Percentiles rank a stretch among this genome's conserved stretches.
These are phyloP conservation scores for Alternaria tenuissima DNA, from an alignment of 2,329 filamentous ascomycete genomes.

Conservation along the genomic window DNA sequence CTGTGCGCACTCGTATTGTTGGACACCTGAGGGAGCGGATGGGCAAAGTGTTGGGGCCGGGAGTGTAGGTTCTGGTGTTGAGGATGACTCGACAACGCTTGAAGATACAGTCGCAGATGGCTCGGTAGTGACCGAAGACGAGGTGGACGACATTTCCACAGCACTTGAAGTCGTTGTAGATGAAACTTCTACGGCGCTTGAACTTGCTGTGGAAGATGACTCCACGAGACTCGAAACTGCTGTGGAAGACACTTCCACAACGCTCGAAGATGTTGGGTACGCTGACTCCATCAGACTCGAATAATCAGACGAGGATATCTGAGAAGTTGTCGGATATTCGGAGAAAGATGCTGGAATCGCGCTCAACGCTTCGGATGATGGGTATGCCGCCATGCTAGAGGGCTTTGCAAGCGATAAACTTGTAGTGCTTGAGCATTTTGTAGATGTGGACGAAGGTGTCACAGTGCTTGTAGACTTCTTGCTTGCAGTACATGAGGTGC, in stretches of 20 bases:
- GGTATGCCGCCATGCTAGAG: neutral
- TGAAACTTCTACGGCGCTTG: neutral
- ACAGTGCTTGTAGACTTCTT: neutral
- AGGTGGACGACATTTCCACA: neutral
- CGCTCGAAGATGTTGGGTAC: neutral
- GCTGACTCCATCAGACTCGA: neutral
- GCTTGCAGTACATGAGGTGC: neutral
- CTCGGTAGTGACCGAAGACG: neutral
- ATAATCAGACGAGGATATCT: neutral
- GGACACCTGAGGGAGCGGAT: neutral
- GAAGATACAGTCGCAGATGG: accelerated
- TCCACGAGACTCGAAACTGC: neutral
- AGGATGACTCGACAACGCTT: neutral
- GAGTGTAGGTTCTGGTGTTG: neutral
- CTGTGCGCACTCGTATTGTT: slow-evolving; percentile 1
- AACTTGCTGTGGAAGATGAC: neutral
- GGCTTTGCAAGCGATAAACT: neutral
- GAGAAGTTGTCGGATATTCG: neutral
- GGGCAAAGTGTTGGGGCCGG: neutral
- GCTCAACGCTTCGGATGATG: neutral
- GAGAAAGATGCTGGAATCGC: neutral
- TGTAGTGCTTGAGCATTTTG: neutral
- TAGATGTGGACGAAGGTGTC: neutral
- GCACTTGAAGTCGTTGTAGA: neutral
- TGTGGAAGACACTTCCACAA: neutral